phyloP scores from a whole-genome alignment of 1,284 basidiomycete species.

The Wallemia mellicola region DNA sequence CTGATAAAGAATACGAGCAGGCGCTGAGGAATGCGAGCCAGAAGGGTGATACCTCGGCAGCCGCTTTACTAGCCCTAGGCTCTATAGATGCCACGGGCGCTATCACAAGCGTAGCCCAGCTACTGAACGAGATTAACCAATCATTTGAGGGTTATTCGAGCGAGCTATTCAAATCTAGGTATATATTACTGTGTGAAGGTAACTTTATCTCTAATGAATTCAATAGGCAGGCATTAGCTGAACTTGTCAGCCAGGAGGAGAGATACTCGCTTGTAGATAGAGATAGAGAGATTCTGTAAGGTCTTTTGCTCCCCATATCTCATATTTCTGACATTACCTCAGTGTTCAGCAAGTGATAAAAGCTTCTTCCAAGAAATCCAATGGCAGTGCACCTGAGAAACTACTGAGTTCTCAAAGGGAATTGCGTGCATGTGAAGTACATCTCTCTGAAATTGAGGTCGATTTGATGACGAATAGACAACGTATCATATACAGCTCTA shows the following conservation, averaged over 20 bases:
- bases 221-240: neutral
- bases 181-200: neutral
- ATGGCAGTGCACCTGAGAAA: neutral
- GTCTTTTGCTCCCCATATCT: neutral
- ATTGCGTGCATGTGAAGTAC: neutral
- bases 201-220: neutral
- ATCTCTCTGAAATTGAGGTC: neutral
- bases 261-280: neutral
- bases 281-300: neutral
- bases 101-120: neutral
- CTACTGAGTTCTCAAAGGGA: neutral
- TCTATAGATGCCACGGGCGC: neutral
- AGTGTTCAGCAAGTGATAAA: neutral
- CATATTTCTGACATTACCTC: neutral
- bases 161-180: neutral
- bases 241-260: neutral
- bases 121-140: neutral
- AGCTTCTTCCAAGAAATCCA: neutral
- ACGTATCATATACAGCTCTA: neutral
- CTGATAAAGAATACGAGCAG: neutral
- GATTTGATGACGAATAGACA: neutral
- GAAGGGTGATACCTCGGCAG: neutral
- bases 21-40: neutral
- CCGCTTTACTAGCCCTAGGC: neutral
- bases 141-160: neutral